These are phyloP conservation scores for Cryphonectria nitschkei DNA, from an alignment of 2,329 filamentous ascomycete species.

Conservation along the genomic window DNA sequence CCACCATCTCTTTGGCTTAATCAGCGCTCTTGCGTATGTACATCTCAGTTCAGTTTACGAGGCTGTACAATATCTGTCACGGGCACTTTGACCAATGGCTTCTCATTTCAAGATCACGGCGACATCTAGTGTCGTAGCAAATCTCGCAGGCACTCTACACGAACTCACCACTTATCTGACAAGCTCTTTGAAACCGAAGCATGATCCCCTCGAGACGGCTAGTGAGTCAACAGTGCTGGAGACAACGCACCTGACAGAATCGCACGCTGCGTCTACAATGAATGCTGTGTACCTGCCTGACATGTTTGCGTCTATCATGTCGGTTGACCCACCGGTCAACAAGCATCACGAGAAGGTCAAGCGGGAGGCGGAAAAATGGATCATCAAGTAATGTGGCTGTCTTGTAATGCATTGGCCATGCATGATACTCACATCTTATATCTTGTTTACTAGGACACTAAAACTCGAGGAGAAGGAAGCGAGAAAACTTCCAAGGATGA, in stretches of 20 bases:
- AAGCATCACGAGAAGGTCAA: slow-evolving; percentile 1
- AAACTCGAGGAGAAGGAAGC: neutral
- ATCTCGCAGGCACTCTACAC: neutral
- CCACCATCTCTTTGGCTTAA: neutral
- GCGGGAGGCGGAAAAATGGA: neutral
- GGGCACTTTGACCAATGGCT: neutral
- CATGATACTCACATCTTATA: neutral
- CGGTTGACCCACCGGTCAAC: neutral
- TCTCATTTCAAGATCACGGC: neutral
- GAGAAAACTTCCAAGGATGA: neutral
- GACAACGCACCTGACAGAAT: neutral
- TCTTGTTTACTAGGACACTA: neutral
- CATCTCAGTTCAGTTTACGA: neutral
- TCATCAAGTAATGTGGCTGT: neutral
- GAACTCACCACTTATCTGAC: neutral
- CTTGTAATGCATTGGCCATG: neutral
- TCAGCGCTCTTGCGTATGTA: no score
- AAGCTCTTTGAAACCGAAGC: neutral
- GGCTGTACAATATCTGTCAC: neutral
- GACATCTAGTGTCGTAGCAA: neutral
- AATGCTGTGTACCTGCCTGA: neutral
- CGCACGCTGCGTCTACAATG: neutral
- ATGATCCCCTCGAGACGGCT: neutral
- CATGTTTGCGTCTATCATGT: neutral
- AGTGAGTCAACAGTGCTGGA: neutral